Evolutionary conservation across 306 rosid species (phyloP).

Genomic region (Quercus ilex): DNA sequence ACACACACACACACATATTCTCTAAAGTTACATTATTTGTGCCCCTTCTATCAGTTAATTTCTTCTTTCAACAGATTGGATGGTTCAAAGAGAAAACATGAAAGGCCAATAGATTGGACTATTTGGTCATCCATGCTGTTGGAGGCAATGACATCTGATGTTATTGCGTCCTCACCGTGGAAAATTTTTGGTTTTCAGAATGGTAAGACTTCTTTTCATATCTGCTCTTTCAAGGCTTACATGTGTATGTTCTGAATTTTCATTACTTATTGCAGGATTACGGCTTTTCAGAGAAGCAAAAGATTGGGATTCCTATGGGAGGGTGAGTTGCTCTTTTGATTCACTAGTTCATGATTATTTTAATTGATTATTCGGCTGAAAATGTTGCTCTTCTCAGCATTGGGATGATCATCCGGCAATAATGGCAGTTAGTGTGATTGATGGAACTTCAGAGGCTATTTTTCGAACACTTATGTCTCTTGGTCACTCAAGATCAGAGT

Average conservation of each 20-base stretch:
- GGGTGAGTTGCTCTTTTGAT: conserved; percentile 41
- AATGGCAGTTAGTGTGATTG: conserved; percentile 89
- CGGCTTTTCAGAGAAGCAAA: conserved; percentile 86
- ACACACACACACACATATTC: neutral
- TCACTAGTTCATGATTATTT: conserved; percentile 16
- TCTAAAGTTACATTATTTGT: neutral
- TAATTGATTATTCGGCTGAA: conserved; percentile 7
- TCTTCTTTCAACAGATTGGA: conserved; percentile 43
- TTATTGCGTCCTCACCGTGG: conserved; percentile 86
- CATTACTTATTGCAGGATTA: conserved; percentile 51
- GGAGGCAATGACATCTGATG: conserved; percentile 75
- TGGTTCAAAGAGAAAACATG: conserved; percentile 48
- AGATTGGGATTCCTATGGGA: conserved; percentile 57
- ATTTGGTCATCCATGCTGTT: conserved; percentile 35
- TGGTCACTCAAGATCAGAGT: conserved; percentile 88
- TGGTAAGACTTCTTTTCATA: conserved; percentile 48
- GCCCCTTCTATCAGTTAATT: neutral
- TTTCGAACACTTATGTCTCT: conserved; percentile 79
- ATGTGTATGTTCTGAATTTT: conserved; percentile 10
- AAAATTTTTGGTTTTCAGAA: conserved; percentile 89
- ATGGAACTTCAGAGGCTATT: conserved; percentile 83
- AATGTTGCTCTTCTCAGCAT: conserved; percentile 39
- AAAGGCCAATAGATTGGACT: conserved; percentile 49
- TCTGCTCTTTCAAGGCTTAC: conserved; percentile 16
- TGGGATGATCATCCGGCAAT: conserved; percentile 87